Base-by-base conservation (phyloP, 1,284 basidiomycete genomes). In the Leccinum fallax region DNA sequence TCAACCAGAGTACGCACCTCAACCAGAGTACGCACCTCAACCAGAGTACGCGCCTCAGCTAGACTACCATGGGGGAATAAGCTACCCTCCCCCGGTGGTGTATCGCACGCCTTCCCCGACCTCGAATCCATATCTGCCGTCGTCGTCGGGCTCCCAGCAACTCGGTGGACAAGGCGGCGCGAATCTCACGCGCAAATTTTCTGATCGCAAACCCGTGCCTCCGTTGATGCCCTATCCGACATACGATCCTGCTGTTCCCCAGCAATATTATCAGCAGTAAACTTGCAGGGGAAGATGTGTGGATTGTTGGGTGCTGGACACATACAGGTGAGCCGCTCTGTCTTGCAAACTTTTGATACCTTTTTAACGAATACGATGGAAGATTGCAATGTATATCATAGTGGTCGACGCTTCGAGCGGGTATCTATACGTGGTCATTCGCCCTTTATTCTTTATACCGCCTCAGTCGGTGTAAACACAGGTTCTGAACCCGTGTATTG, bases 141-240 rank as follows among this genome's bases (percentile, higher is more conserved):
- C 73, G 1, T 58, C 74, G 5, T 63, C 68, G 51, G 8, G 60
- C 3, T 16, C 46, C 21, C 57, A 64, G 16, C 67, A 66, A 30
- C 56, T 67, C 2, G 34, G 52, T 0, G 64, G 36, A 40, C 66
- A 68, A 21, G 66, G 69, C 0, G 74, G 75, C 38, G 71, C 74
- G 32, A 76, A 67, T 56, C 64, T 75, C 16, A 73, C 66, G 13
- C 75, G 72, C 66, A 77, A 74, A 32, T 76, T 63, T 24, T 74
- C 72, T 10, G 65, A 74, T 61, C 72, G 72, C 32, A 77, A 74
- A 55, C 75, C 72, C 6, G 72, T 74, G 15, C 75, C 75, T 19
- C 71, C 71, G 8, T 65, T 76, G 57, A 30, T 73, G 2, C 70
- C 70, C 16, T 34, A 55, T n/a, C 65, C 71, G 0, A 36, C 66